Evolutionary conservation across 345 rosid genomes (phyloP), one percentile per base, ranked within the genome.

Genomic region (Erodium maritimum): DNA sequence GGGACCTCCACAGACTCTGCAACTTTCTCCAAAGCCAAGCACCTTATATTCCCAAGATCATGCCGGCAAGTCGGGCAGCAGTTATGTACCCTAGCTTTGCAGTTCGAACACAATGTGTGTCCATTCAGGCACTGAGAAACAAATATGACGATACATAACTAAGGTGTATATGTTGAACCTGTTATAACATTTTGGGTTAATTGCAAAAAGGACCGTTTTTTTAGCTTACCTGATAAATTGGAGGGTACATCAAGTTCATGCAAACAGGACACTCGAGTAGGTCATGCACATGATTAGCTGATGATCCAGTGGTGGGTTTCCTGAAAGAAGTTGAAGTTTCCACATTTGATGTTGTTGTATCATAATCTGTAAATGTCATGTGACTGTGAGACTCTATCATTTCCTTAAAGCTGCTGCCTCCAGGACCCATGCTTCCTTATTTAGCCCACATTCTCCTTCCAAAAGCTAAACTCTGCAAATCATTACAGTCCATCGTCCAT

Each of bases 31-130:
- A 90, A 67, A 42, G 85, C 95, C 79, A 90, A 65, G 71, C 97
- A 90, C 71, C 97, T 73, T 72, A 90, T 90, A 70, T 83, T 86
- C 55, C 95, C 97, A 56, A 90, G 94, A 69, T 85, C 95, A 45
- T 73, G 76, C 3, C 91, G 84, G 68, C 97, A 90, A 59, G 89
- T 87, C 19, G 94, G 97, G 69, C 97, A 90, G 3, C 73, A 68
- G 73, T 83, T 87, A 64, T 77, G 84, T 45, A 90, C 82, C 67
- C 88, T 82, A 19, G 68, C 69, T 74, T 85, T 85, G 78, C 97
- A 90, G 67, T 19, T 75, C 37, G 93, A 78, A 58, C 97, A 90
- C 57, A 90, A 62, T 23, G 97, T 87, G 64, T 90, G 97, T 57
- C 90, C 95, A 57, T 90, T 90, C 0, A 90, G 90, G 64, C 97